Base-by-base conservation (phyloP, 192 early-diverging fungal genomes). In the Backusella macrospora region DNA sequence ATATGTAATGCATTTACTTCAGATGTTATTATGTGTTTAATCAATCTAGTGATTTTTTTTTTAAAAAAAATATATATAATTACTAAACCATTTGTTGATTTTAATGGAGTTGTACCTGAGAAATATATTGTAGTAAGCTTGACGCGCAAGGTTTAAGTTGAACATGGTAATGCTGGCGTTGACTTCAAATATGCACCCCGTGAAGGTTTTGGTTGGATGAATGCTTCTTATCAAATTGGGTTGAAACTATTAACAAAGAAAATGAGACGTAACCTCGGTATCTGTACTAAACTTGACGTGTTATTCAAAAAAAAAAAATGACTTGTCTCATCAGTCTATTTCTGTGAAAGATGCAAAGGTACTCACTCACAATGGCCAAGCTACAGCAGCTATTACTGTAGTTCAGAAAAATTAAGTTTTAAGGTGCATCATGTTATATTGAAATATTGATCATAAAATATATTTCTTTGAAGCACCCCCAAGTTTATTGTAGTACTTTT, bases 191-290 rank as follows among this genome's bases (percentile, higher is more conserved):
- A 87, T 82, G 92, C 98, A 14, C 92, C 95, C 0, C 86, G 94
- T 1, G 98, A 99, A 85, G 98, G 98, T 12, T 99, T 99, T 81
- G 98, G 98, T 18, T 99, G 96, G 98, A 99, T 98, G 98, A 99
- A 98, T 75, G 92, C 96, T 15, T 90, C 88, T 21, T 92, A 92
- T 75, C 92, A 96, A 84, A 88, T 96, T 12, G 96, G 96, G 7
- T 78, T 96, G 16, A 86, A 82, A 3, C 92, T 93, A 62, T 78
- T 98, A 65, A 91, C 87, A 16, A 78, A 80, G 16, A 85, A 88
- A 66, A 87, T 94, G 88, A 81, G 88, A 23, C 87, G 95, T 29
- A 92, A 92, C 0, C 80, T 98, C 43, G 94, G 95, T 37, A 73
- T 74, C 5, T 76, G 73, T 38, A 78, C 73, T 14, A 71, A 70